Evolutionary conservation across 179 eudicot genomes (phyloP).

Genomic region (Sideroxylon spinosum): DNA sequence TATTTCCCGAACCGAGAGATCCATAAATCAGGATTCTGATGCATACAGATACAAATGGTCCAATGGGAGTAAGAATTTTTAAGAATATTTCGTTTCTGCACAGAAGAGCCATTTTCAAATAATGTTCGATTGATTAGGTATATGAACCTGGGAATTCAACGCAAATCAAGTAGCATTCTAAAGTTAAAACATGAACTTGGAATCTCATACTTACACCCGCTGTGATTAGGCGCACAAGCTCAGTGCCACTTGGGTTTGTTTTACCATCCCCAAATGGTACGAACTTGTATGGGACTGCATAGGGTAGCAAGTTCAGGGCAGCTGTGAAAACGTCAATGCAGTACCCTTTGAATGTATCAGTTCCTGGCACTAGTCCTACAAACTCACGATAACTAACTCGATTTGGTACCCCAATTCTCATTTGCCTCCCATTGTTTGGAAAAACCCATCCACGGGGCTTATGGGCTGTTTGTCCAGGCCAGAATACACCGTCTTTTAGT

Average conservation of each 20-base stretch:
- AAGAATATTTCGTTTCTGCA: no score
- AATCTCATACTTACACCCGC: slow-evolving; percentile 49
- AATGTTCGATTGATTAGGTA: no score
- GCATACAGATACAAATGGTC: no score
- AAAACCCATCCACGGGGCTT: slow-evolving; percentile 87
- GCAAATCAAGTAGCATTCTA: background rate
- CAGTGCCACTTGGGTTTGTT: slow-evolving; percentile 51
- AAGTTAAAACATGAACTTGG: background rate
- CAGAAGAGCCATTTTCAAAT: no score
- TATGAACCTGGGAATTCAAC: no score
- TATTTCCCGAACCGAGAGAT: no score
- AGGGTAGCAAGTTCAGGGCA: slow-evolving; percentile 67
- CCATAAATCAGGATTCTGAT: no score
- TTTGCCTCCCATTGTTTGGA: slow-evolving; percentile 50
- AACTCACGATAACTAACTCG: slow-evolving; percentile 60
- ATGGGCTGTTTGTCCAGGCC: slow-evolving; percentile 64
- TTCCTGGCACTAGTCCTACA: slow-evolving; percentile 34
- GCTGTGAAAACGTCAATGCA: slow-evolving; percentile 68
- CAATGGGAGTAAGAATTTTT: no score
- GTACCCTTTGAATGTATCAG: slow-evolving; percentile 51
- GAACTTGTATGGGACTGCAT: slow-evolving; percentile 55
- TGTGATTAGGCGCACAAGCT: slow-evolving; percentile 48
- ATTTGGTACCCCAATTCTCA: slow-evolving; percentile 66
- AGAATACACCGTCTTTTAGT: slow-evolving; percentile 37
- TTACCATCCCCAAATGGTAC: slow-evolving; percentile 61